A percentile compares a stretch with the other conserved stretches of the same genome.
These are phyloP conservation scores for Rhinocladiella mackenziei DNA, from an alignment of 2,329 filamentous ascomycete genomes.

Conservation along the genomic window DNA sequence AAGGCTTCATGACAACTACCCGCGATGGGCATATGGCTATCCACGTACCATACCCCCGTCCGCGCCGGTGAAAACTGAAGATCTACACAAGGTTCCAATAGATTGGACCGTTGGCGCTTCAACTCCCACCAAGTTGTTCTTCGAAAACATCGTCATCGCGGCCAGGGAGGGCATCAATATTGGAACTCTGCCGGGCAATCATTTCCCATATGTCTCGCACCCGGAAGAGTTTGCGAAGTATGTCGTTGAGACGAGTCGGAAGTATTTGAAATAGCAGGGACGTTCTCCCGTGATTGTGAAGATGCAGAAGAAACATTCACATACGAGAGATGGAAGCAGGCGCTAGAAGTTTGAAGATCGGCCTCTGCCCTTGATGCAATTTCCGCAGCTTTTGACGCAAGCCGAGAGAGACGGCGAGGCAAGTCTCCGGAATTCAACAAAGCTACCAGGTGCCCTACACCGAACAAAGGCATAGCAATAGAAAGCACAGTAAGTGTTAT, in stretches of 20 bases:
- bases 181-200: slow-evolving; percentile 8
- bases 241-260: slow-evolving; percentile 8
- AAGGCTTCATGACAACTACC: slow-evolving; percentile 7
- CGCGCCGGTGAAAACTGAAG: background rate
- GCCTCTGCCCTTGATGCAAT: no score
- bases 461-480: no score
- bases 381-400: no score
- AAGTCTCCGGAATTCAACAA: no score
- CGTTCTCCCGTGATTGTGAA: no score
- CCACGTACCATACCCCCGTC: slow-evolving; percentile 4
- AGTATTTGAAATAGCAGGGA: no score
- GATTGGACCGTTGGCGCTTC: slow-evolving; percentile 14
- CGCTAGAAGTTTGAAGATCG: no score
- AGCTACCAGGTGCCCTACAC: no score
- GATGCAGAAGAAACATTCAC: no score
- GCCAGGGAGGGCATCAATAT: slow-evolving; percentile 2
- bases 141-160: slow-evolving; percentile 11
- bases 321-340: no score
- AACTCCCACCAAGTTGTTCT: slow-evolving; percentile 5
- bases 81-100: slow-evolving; percentile 9
- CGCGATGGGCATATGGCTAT: slow-evolving; percentile 13
- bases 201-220: slow-evolving; percentile 17
- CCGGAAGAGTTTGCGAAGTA: slow-evolving; percentile 13
- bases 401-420: no score
- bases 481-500: no score